Evolutionary conservation across 345 rosid species (phyloP).

Genomic region (Streptanthus diversifolius): DNA sequence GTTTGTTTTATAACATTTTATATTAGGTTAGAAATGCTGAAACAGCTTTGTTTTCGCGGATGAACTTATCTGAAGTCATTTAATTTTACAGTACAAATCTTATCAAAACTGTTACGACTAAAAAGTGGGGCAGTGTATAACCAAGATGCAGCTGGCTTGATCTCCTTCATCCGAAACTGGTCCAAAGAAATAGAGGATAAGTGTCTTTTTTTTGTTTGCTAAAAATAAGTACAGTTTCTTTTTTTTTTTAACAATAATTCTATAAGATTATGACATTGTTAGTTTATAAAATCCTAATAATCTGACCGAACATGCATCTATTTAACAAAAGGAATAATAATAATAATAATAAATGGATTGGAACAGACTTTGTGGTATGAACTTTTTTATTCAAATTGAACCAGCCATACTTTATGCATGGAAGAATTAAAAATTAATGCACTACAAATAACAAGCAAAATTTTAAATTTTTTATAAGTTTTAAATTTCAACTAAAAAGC

Average conservation of each 20-base stretch:
- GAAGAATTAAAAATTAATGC: neutral
- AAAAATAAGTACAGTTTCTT: neutral
- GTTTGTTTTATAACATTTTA: neutral
- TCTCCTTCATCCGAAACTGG: slow-evolving; percentile 20
- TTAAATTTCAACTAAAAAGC: neutral
- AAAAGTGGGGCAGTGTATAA: slow-evolving; percentile 14
- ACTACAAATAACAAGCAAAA: neutral
- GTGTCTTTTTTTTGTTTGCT: neutral
- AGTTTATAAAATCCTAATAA: too few species aligned
- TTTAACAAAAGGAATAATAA: too few species aligned
- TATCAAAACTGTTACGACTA: neutral
- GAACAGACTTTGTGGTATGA: neutral
- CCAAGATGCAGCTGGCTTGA: slow-evolving; percentile 28
- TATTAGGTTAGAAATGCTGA: neutral
- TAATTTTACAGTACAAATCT: neutral
- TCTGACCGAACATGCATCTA: too few species aligned
- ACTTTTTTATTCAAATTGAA: neutral
- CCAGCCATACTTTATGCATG: neutral
- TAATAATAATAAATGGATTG: neutral
- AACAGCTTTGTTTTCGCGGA: neutral
- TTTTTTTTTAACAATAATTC: neutral
- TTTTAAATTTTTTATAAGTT: neutral
- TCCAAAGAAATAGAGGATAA: slow-evolving; percentile 13
- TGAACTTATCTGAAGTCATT: neutral
- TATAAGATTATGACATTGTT: too few species aligned